These are phyloP conservation scores for Cercospora nicotianae DNA, from an alignment of 2,329 filamentous ascomycete genomes.

Conservation along the genomic window DNA sequence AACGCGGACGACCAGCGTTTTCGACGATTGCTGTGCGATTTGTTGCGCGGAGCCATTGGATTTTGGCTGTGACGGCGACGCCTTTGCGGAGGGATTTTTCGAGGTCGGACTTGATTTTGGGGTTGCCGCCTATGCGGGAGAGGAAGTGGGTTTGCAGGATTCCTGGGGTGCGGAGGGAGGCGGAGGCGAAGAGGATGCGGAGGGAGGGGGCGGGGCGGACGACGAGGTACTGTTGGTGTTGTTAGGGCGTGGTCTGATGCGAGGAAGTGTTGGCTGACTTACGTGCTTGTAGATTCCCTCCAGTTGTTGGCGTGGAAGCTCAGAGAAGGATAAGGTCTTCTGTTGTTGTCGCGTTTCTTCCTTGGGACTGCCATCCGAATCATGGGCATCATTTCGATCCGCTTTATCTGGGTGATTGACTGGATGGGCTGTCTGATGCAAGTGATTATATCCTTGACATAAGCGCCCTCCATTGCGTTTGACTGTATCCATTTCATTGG, in stretches of 20 bases:
- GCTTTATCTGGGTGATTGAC: not conserved
- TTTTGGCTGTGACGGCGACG: conserved; percentile 69
- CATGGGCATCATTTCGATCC: not conserved
- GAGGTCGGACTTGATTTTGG: conserved; percentile 54
- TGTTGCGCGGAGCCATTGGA: conserved; percentile 63
- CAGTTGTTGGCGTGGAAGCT: conserved; percentile 38
- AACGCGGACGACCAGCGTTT: conserved; percentile 64
- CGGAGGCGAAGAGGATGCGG: conserved; percentile 52
- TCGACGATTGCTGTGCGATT: conserved; percentile 33
- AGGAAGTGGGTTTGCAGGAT: conserved; percentile 52
- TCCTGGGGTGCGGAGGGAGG: conserved; percentile 50
- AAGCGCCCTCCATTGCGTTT: conserved; percentile 63
- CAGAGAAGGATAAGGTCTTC: not conserved
- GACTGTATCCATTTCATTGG: conserved; percentile 64
- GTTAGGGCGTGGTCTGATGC: not conserved
- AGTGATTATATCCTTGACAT: conserved; percentile 51
- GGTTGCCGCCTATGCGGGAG: conserved; percentile 50
- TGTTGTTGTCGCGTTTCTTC: not conserved
- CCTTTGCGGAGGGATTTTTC: conserved; percentile 63
- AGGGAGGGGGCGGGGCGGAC: conserved; percentile 50
- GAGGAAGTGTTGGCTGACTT: conserved; percentile 32
- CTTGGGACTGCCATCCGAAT: conserved; percentile 15
- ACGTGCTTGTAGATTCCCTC: conserved; percentile 59
- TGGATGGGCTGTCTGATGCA: conserved; percentile 47
- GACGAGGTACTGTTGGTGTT: conserved; percentile 45